Conservation (phyloP, 1,284 basidiomycete species). For the Veloboletus limbatus region DNA sequence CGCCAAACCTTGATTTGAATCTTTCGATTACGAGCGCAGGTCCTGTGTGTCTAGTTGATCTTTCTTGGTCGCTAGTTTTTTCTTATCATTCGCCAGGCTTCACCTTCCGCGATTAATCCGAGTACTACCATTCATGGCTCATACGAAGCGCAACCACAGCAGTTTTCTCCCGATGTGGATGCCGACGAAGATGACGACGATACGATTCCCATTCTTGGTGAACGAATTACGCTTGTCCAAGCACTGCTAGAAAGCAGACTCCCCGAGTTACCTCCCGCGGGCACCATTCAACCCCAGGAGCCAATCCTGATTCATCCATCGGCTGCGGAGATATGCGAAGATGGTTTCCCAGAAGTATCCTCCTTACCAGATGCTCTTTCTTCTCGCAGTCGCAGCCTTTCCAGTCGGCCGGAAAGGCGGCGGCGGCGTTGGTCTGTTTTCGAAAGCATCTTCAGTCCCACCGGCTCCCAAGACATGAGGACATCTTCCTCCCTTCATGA, state of each 20-base stretch:
- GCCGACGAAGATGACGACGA: conserved; percentile 65
- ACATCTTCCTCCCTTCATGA: conserved; percentile 27
- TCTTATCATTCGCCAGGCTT: conserved; percentile 59
- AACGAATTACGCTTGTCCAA: conserved; percentile 67
- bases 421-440: conserved; percentile 46
- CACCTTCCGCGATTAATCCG: conserved; percentile 35
- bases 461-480: conserved; percentile 24
- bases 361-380: conserved; percentile 47
- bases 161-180: conserved; percentile 40
- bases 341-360: conserved; percentile 46
- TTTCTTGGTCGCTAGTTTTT: conserved; percentile 65
- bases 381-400: conserved; percentile 29
- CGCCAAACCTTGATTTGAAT: conserved; percentile 62
- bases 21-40: conserved; percentile 39
- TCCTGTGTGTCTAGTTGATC: conserved; percentile 41
- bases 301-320: conserved; percentile 57
- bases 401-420: conserved; percentile 27
- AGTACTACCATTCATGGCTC: conserved; percentile 14
- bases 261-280: conserved; percentile 67
- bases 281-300: conserved; percentile 61
- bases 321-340: conserved; percentile 37
- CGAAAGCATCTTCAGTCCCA: conserved; percentile 40
- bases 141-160: conserved; percentile 16
- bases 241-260: conserved; percentile 74
- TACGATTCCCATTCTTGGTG: conserved; percentile 36